phyloP scores from a whole-genome alignment of 208 protist species.

The Phytomonas francai region DNA sequence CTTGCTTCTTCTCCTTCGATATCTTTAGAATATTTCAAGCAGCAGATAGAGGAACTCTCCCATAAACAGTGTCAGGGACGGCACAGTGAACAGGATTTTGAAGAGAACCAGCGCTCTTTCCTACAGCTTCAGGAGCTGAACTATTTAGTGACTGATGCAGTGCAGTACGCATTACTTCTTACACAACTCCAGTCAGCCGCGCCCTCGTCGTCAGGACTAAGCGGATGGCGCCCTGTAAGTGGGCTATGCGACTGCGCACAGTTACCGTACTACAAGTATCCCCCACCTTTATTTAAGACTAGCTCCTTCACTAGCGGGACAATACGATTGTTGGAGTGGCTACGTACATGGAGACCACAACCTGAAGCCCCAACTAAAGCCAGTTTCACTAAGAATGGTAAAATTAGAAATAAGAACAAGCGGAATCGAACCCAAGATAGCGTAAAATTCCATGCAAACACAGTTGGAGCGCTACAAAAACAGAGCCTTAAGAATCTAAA shows the following conservation, averaged over 20 bases:
- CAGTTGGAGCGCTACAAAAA: not conserved
- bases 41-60: not conserved
- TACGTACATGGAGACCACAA: slow-evolving; percentile 47
- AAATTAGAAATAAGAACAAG: slow-evolving; percentile 5
- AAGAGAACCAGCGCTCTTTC: not conserved
- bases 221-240: not conserved
- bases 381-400: not conserved
- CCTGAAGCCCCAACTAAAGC: not conserved
- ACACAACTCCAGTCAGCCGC: not conserved
- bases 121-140: slow-evolving; percentile 14
- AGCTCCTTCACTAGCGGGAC: slow-evolving; percentile 58
- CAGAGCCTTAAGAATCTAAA: not conserved
- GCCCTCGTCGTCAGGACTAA: not conserved
- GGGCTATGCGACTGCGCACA: not conserved
- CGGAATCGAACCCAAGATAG: not conserved
- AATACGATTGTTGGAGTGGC: slow-evolving; percentile 62
- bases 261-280: slow-evolving; percentile 58
- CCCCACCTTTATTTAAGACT: slow-evolving; percentile 62
- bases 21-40: not conserved
- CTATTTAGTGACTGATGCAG: slow-evolving; percentile 27
- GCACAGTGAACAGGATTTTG: not conserved
- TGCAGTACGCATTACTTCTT: slow-evolving; percentile 24
- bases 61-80: not conserved
- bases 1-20: not conserved
- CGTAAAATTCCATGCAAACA: not conserved